These are phyloP conservation scores for Cutaneotrichosporon sp. DNA, from an alignment of 1,284 basidiomycete species.

Conservation along the genomic window DNA sequence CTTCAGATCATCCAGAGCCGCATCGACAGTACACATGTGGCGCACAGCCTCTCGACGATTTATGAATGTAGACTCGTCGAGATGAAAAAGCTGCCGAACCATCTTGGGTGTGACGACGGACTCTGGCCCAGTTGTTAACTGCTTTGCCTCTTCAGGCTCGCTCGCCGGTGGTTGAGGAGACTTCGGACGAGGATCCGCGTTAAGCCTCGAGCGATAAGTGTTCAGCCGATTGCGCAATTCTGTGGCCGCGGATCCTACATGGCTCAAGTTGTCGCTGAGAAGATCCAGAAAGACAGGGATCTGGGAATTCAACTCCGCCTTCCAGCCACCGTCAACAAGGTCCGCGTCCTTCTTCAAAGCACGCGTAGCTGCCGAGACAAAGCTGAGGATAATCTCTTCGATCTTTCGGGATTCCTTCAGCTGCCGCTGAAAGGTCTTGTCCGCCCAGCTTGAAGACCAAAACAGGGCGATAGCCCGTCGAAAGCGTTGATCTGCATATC, in stretches of 20 bases:
- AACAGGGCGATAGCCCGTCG: constrained; percentile 83
- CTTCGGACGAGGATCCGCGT: constrained; percentile 3
- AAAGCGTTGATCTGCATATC: constrained; percentile 79
- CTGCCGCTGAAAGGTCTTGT: constrained; percentile 74
- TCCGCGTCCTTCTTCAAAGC: constrained; percentile 68
- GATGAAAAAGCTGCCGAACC: background rate
- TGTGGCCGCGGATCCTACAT: constrained; percentile 67
- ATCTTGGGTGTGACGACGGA: background rate
- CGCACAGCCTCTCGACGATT: constrained; percentile 15
- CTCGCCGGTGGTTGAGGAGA: background rate
- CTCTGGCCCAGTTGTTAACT: background rate
- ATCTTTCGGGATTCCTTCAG: constrained; percentile 95
- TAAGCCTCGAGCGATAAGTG: constrained; percentile 11
- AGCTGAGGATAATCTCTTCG: constrained; percentile 93
- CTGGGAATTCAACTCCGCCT: constrained; percentile 82
- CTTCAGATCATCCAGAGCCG: constrained; percentile 77
- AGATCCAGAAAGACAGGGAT: constrained; percentile 82
- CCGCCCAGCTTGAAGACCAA: constrained; percentile 73
- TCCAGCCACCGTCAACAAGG: constrained; percentile 81
- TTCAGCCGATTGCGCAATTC: constrained; percentile 56
- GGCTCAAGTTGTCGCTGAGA: constrained; percentile 69
- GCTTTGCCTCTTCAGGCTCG: background rate
- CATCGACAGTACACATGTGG: constrained; percentile 51
- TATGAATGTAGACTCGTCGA: constrained; percentile 13
- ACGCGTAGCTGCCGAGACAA: constrained; percentile 81